Base-by-base conservation (phyloP, 192 early-diverging fungal species). In the Phycomyces blakesleeanus region DNA sequence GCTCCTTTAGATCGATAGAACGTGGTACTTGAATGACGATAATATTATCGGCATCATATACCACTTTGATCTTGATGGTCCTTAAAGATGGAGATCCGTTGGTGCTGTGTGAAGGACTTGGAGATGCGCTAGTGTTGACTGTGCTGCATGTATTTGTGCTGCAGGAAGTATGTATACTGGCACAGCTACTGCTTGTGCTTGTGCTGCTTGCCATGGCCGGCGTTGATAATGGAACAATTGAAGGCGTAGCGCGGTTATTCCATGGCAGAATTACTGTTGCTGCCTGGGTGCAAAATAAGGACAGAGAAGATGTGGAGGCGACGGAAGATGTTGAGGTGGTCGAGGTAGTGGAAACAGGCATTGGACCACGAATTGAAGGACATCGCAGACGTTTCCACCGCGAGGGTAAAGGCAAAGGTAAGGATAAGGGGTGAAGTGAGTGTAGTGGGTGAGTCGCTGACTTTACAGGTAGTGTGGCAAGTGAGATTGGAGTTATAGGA, bases 21-120 rank as follows among this genome's bases (percentile, higher is more conserved):
- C 71, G 59, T 34, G 71, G 64, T 15, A 72, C 71, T 37, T 68
- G 66, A 14, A 68, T 55, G 8, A 68, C 59, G 9, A 68, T 61
- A 24, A 68, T 68, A 55, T 68, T 68, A n/a, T 68, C 59, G 15
- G 41, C 20, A 21, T 68, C 66, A 56, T 68, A 68, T 26, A 68
- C 59, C 0, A 68, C 53, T 27, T 68, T 68, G 20, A 68, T 68
- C 47, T 60, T 59, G 16, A 68, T 68, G 5, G 29, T 51, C 1
- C 16, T 12, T 41, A 21, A 40, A 1, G 56, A n/a, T 14, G 44
- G 44, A 7, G 44, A 47, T 44, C 37, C 51, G 34, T 25, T 18
- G 26, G 10, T 9, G 61, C 38, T 54, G 0, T 24, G 4, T 2
- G 22, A 54, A 7, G 52, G 52, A 2, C 52, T 54, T n/a, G 52